Evolutionary conservation across 345 rosid genomes (phyloP), one percentile per base, ranked within the genome.

Genomic region (Linum tenue): DNA sequence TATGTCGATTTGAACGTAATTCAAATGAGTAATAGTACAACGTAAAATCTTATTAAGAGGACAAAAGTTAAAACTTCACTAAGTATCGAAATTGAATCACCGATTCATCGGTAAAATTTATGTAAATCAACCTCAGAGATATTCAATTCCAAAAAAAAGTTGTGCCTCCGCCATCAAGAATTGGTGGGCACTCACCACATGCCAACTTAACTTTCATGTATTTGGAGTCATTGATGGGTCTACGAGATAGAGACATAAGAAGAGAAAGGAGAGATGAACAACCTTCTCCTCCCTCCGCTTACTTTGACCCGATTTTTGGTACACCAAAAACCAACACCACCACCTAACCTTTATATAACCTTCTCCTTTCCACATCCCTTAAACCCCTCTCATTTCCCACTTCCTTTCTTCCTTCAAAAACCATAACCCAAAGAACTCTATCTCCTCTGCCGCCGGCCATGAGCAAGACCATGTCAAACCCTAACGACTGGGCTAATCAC

Each of bases 401-500:
- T 22, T 41, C 56, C 70, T 55, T 78, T 70, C 70, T 74, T 67
- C 70, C 64, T 68, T 64, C 55, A 12, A 62, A 43, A 40, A 1
- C 36, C 70, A 6, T 1, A 17, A 17, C 7, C 48, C 3, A 10
- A 22, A 22, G 31, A 22, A 22, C 31, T 1, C 31, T 5, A 1
- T 2, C 42, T 40, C 15, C 55, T 41, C 39, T 10, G 31, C 31
- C 8, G 43, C 0, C 40, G 71, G 65, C 70, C 66, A 78, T 77
- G 82, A 80, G 72, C 56, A 62, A 77, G 57, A 60, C 78, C 68
- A 88, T 88, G 92, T 77, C 97, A 41, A 77, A 62, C 70, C 86
- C 95, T 22, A 71, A 68, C 41, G 88, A 86, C 12, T 91, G 98
- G 98, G 40, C 78, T 22, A 22, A 22, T 55, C 86, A 85, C 40